Conservation (phyloP, 2,329 filamentous ascomycete species). For the Clonostachys sp. region DNA sequence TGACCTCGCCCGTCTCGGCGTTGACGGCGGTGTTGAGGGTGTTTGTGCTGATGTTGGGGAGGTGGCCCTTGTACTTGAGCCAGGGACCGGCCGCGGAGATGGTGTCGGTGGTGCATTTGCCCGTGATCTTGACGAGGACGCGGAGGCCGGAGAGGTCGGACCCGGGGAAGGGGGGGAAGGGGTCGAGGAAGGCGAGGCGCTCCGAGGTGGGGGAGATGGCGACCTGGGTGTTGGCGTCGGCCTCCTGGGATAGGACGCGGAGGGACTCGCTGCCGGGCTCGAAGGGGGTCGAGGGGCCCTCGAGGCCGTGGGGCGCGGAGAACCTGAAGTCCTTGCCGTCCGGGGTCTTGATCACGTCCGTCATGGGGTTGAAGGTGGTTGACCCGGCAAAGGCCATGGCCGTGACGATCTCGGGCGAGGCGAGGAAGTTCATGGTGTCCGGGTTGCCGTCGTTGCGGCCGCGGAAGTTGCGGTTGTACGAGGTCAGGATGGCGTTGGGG, state of each 20-base stretch:
- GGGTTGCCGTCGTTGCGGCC: slow-evolving; percentile 96
- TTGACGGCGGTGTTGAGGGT: slow-evolving; percentile 94
- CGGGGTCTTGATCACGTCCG: slow-evolving; percentile 75
- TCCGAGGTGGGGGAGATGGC: slow-evolving; percentile 83
- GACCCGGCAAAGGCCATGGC: slow-evolving; percentile 90
- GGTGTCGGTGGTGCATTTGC: slow-evolving; percentile 98
- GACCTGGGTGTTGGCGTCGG: slow-evolving; percentile 67
- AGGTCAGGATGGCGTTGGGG: slow-evolving; percentile 89
- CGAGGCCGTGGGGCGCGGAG: slow-evolving; percentile 67
- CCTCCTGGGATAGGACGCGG: slow-evolving; percentile 65
- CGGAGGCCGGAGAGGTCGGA: slow-evolving; percentile 71
- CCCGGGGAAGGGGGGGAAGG: slow-evolving; percentile 78
- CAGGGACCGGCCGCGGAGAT: slow-evolving; percentile 96
- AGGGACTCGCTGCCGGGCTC: slow-evolving; percentile 73
- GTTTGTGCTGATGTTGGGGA: slow-evolving; percentile 97
- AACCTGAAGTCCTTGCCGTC: slow-evolving; percentile 83
- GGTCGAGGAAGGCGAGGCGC: slow-evolving; percentile 85
- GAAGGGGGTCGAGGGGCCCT: slow-evolving; percentile 62
- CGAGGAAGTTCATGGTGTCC: slow-evolving; percentile 97
- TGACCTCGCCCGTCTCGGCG: slow-evolving; percentile 87
- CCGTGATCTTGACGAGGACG: slow-evolving; percentile 92
- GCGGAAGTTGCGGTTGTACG: slow-evolving; percentile 98
- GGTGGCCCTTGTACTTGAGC: slow-evolving; percentile 99
- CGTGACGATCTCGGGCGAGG: slow-evolving; percentile 93
- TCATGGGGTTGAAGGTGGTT: slow-evolving; percentile 95